A percentile compares a stretch with the other conserved stretches of the same genome.
Evolutionary conservation across 108 stramenopile species (phyloP).

Genomic region (Seminavis robusta): DNA sequence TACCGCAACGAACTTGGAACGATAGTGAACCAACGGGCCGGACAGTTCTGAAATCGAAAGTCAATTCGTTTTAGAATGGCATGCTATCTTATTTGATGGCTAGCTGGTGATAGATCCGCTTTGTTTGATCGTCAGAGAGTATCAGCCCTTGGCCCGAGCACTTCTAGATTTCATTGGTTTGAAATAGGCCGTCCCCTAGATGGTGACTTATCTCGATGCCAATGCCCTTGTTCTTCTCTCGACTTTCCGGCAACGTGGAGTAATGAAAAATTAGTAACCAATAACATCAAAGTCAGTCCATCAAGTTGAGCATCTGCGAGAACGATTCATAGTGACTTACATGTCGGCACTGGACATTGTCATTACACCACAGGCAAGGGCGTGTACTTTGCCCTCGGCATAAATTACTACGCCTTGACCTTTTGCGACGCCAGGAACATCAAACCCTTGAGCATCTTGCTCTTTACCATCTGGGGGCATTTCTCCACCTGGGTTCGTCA

Average conservation of each 20-base stretch:
- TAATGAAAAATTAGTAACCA: neutral
- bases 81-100: too few species aligned
- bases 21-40: too few species aligned
- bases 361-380: constrained; percentile 90
- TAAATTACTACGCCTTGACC: constrained; percentile 82
- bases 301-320: neutral
- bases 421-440: constrained; percentile 63
- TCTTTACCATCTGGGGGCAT: constrained; percentile 68
- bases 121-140: too few species aligned
- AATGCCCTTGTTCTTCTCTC: constrained; percentile 87
- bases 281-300: neutral
- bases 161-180: constrained; percentile 60
- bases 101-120: too few species aligned
- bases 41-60: too few species aligned
- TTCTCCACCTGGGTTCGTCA: constrained; percentile 82
- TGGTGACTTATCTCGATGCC: constrained; percentile 89
- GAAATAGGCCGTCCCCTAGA: constrained; percentile 90
- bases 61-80: too few species aligned
- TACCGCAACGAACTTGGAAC: too few species aligned
- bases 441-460: constrained; percentile 58
- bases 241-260: constrained; percentile 14
- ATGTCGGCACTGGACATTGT: constrained; percentile 85
- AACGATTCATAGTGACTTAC: constrained; percentile 40
- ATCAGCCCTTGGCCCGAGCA: too few species aligned
- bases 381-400: constrained; percentile 94